Percentiles rank a stretch among this genome's conserved stretches.
phyloP scores from a whole-genome alignment of 352 stramenopile genomes.

The Globisporangium orthogonon region DNA sequence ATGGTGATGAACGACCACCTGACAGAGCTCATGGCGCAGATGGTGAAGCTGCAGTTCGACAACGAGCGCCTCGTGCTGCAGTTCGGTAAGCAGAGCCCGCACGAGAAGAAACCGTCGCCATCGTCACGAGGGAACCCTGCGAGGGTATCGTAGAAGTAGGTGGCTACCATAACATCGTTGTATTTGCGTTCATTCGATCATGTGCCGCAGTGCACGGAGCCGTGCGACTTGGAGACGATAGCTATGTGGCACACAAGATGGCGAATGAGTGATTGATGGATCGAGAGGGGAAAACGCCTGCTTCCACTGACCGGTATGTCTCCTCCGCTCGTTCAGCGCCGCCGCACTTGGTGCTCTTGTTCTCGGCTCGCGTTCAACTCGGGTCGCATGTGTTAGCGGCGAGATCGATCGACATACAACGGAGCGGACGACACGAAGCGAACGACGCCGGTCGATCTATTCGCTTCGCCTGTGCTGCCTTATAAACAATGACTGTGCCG shows the following conservation, averaged over 20 bases:
- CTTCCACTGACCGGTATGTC: background rate
- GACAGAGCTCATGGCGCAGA: constrained; percentile 76
- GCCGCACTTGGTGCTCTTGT: no score
- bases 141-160: background rate
- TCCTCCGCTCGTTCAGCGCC: no score
- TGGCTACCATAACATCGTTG: background rate
- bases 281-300: background rate
- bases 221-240: no score
- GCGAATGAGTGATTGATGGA: no score
- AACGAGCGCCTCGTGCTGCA: constrained; percentile 54
- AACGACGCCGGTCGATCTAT: no score
- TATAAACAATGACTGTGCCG: background rate
- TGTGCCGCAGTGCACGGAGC: no score
- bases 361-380: no score
- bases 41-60: constrained; percentile 63
- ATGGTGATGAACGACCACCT: constrained; percentile 83
- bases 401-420: no score
- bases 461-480: background rate
- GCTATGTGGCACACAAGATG: no score
- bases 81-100: constrained; percentile 23
- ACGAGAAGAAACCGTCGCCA: constrained; percentile 1
- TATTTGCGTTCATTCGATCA: background rate
- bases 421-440: no score
- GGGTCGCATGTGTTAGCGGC: no score
- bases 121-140: constrained; percentile 1